phyloP scores from a whole-genome alignment of 1,284 basidiomycete species.

The Puccinia coronata region DNA sequence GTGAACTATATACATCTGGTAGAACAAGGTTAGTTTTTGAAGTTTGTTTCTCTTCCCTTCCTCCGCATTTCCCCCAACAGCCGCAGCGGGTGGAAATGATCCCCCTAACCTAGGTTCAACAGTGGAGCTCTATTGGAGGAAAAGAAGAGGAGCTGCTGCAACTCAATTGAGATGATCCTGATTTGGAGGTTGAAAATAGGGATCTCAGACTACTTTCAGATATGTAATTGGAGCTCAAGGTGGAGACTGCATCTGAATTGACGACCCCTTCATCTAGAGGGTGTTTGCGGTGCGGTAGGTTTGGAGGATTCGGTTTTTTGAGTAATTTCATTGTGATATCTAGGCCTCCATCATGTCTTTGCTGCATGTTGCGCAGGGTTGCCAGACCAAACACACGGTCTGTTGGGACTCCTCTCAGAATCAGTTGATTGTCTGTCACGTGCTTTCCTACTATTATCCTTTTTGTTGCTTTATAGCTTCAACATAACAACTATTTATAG shows the following conservation, averaged over 20 bases:
- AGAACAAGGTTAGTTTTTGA: too few species aligned
- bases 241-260: neutral
- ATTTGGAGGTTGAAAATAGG: neutral
- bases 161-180: conserved; percentile 1
- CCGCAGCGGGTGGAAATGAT: too few species aligned
- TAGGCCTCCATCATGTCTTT: conserved; percentile 19
- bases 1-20: too few species aligned
- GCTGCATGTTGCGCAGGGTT: conserved; percentile 31
- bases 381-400: conserved; percentile 33
- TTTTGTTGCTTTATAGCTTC: too few species aligned
- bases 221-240: conserved; percentile 1
- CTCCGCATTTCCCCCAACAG: too few species aligned
- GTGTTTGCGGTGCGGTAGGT: neutral
- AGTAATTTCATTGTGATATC: conserved; percentile 19
- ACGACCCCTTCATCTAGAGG: neutral
- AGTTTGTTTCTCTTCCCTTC: too few species aligned
- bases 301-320: neutral
- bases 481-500: too few species aligned
- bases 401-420: conserved; percentile 41
- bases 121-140: too few species aligned
- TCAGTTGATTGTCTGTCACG: conserved; percentile 38
- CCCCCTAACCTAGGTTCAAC: too few species aligned
- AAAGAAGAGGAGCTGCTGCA: conserved; percentile 2
- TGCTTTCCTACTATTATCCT: too few species aligned
- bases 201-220: neutral